Evolutionary conservation across 768 basidiomycete species (phyloP).

Genomic region (Astraeus odoratus): DNA sequence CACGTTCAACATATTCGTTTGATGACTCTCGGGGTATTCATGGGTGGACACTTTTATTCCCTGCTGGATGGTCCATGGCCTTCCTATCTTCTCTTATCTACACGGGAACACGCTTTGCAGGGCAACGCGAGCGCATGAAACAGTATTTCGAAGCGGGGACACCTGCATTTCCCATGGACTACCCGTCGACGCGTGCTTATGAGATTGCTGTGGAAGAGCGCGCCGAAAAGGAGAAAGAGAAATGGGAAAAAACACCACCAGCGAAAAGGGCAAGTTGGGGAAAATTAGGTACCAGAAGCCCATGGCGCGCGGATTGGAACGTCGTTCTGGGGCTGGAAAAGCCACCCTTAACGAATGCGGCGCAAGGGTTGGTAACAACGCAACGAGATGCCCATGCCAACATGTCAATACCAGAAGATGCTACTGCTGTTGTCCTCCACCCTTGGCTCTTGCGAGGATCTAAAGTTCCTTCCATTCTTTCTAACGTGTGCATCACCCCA

Average conservation of each 20-base stretch:
- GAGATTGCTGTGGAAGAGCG: constrained; percentile 39
- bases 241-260: constrained; percentile 78
- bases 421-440: constrained; percentile 10
- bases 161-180: constrained; percentile 78
- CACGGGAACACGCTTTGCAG: constrained; percentile 80
- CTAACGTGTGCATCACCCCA: constrained; percentile 34
- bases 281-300: constrained; percentile 56
- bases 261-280: constrained; percentile 77
- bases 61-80: constrained; percentile 86
- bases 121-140: constrained; percentile 74
- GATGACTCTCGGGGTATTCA: constrained; percentile 44
- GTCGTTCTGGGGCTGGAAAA: constrained; percentile 50
- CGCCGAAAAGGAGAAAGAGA: constrained; percentile 46
- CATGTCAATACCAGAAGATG: constrained; percentile 8
- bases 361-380: constrained; percentile 42
- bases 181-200: constrained; percentile 52
- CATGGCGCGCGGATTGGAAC: constrained; percentile 76
- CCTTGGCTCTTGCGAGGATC: constrained; percentile 72
- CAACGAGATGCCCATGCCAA: constrained; percentile 40
- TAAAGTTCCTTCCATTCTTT: constrained; percentile 40
- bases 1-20: constrained; percentile 13
- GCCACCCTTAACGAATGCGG: background rate
- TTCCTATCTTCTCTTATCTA: constrained; percentile 77
- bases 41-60: constrained; percentile 85
- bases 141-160: constrained; percentile 79